phyloP scores from a whole-genome alignment of 768 basidiomycete genomes.

The Leccinum olivaceopallidum region DNA sequence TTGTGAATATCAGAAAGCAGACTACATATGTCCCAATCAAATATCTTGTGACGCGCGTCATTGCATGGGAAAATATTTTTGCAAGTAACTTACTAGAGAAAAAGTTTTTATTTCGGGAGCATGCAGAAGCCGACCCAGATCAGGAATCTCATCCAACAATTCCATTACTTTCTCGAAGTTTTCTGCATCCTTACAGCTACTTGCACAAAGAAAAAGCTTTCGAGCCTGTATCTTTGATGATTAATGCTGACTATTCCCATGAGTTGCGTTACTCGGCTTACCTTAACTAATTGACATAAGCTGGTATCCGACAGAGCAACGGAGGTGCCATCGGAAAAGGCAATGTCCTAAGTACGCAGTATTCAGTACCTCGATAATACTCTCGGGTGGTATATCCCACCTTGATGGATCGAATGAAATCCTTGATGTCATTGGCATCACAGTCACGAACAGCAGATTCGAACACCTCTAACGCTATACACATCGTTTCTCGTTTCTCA shows the following conservation, averaged over 20 bases:
- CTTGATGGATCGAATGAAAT: conserved; percentile 8
- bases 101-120: conserved; percentile 1
- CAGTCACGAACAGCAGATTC: not conserved
- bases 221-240: conserved; percentile 5
- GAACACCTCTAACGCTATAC: not conserved
- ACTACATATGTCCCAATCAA: conserved; percentile 10
- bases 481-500: not conserved
- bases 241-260: not conserved
- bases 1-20: conserved; percentile 4
- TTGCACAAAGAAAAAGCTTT: not conserved
- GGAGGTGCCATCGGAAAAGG: not conserved
- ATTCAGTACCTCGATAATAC: not conserved
- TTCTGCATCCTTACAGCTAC: not conserved
- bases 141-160: not conserved
- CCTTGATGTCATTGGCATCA: not conserved
- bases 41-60: conserved; percentile 12
- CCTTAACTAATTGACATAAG: not conserved
- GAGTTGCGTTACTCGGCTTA: not conserved
- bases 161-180: not conserved
- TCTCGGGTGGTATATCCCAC: not conserved
- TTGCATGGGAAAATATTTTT: not conserved
- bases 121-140: conserved; percentile 2
- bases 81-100: conserved; percentile 5
- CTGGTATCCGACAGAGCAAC: not conserved
- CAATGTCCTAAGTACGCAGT: not conserved